Percentiles rank a stretch among this genome's conserved stretches.
These are phyloP conservation scores for Wickerhamiella galacta DNA, from an alignment of 805 yeast genomes.

Conservation along the genomic window DNA sequence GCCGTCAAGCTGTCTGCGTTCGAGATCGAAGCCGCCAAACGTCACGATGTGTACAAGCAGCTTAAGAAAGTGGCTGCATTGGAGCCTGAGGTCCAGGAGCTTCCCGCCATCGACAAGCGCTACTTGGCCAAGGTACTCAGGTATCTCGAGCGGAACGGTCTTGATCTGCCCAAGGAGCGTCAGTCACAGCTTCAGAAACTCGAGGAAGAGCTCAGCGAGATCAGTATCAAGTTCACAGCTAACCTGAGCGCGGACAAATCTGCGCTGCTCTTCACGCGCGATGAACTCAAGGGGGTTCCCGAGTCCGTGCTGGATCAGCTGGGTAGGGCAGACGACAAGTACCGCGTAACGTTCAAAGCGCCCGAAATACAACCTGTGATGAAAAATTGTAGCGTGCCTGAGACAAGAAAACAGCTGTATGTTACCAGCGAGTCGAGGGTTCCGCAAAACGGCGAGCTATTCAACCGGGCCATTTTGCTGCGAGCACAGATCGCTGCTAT, in stretches of 20 bases:
- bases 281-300: conserved; percentile 63
- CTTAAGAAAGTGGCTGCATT: conserved; percentile 38
- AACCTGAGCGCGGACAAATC: conserved; percentile 60
- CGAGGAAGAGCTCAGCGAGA: conserved; percentile 40
- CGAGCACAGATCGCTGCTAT: conserved; percentile 45
- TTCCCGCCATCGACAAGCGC: conserved; percentile 40
- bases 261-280: conserved; percentile 38
- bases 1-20: conserved; percentile 40
- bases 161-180: conserved; percentile 38
- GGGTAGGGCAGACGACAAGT: conserved; percentile 30
- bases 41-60: conserved; percentile 48
- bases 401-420: conserved; percentile 51
- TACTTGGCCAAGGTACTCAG: conserved; percentile 39
- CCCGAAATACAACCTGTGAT: conserved; percentile 69
- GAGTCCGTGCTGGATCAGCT: conserved; percentile 42
- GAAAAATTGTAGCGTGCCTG: conserved; percentile 46
- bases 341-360: conserved; percentile 62
- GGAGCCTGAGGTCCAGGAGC: conserved; percentile 14
- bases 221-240: conserved; percentile 41
- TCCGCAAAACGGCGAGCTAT: conserved; percentile 39
- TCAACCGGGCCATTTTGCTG: conserved; percentile 41
- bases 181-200: conserved; percentile 41
- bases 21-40: conserved; percentile 44
- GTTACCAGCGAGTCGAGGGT: conserved; percentile 54
- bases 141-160: conserved; percentile 51